Evolutionary conservation across 768 basidiomycete genomes (phyloP).

Genomic region (Clavulina sp.): DNA sequence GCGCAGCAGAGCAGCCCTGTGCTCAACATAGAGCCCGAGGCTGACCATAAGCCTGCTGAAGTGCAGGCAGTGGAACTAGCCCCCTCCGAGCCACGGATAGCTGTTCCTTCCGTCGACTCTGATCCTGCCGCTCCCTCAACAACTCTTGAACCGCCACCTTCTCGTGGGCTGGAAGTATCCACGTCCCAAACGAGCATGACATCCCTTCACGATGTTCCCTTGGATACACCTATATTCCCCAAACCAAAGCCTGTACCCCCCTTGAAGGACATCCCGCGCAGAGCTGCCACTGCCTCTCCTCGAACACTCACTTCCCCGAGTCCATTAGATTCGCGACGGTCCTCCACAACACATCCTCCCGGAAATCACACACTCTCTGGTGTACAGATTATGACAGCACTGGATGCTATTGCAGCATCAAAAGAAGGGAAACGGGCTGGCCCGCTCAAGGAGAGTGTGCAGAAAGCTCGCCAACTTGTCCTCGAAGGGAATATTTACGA

Average conservation of each 20-base stretch:
- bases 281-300: not conserved
- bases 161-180: not conserved
- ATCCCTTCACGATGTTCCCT: not conserved
- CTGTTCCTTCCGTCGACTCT: not conserved
- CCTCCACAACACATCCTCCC: not conserved
- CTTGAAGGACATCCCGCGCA: not conserved
- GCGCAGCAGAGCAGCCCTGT: not conserved
- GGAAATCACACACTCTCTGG: slow-evolving; percentile 2
- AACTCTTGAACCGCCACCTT: not conserved
- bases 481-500: slow-evolving; percentile 53
- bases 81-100: too few species aligned
- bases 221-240: not conserved
- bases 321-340: not conserved
- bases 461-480: slow-evolving; percentile 68
- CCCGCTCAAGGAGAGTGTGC: slow-evolving; percentile 68
- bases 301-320: not conserved
- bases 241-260: not conserved
- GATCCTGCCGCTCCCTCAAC: not conserved
- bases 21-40: not conserved
- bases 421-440: slow-evolving; percentile 73
- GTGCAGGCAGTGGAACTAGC: too few species aligned
- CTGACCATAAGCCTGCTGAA: not conserved
- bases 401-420: slow-evolving; percentile 73
- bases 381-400: slow-evolving; percentile 54
- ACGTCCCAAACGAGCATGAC: not conserved